A percentile compares a stretch with the other conserved stretches of the same genome.
Conservation (phyloP, 2,329 filamentous ascomycete genomes). For the Apiospora aurea region DNA sequence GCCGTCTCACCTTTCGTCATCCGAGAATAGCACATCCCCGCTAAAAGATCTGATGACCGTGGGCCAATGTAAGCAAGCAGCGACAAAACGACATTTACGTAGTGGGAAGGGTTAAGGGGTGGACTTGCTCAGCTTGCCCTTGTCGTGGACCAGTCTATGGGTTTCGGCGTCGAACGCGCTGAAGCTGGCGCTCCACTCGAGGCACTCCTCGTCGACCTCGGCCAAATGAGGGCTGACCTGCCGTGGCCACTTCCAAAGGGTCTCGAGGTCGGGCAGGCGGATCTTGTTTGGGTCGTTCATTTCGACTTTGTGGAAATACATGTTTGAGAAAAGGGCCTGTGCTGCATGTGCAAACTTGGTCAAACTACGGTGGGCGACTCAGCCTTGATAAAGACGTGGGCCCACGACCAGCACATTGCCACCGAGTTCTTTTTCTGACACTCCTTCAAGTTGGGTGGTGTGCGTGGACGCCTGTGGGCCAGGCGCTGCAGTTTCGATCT, state of each 20-base stretch:
- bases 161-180: constrained; percentile 29
- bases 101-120: neutral
- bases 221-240: constrained; percentile 26
- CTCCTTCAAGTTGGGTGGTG: too few species aligned
- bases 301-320: neutral
- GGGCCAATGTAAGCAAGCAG: neutral
- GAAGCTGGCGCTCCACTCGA: constrained; percentile 31
- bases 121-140: constrained; percentile 30
- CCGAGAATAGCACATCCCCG: constrained; percentile 28
- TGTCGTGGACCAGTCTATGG: constrained; percentile 29
- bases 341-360: neutral
- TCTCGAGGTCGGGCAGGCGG: constrained; percentile 28
- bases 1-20: constrained; percentile 10
- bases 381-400: neutral
- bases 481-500: neutral
- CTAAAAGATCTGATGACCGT: constrained; percentile 27
- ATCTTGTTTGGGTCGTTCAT: neutral
- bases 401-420: neutral
- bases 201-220: constrained; percentile 28
- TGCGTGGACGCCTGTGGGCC: neutral
- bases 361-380: neutral
- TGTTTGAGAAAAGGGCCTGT: too few species aligned
- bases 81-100: neutral
- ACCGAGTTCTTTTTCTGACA: neutral
- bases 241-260: constrained; percentile 30